Conservation (phyloP, 139 green algal genomes). For the Gonium pectorale region DNA sequence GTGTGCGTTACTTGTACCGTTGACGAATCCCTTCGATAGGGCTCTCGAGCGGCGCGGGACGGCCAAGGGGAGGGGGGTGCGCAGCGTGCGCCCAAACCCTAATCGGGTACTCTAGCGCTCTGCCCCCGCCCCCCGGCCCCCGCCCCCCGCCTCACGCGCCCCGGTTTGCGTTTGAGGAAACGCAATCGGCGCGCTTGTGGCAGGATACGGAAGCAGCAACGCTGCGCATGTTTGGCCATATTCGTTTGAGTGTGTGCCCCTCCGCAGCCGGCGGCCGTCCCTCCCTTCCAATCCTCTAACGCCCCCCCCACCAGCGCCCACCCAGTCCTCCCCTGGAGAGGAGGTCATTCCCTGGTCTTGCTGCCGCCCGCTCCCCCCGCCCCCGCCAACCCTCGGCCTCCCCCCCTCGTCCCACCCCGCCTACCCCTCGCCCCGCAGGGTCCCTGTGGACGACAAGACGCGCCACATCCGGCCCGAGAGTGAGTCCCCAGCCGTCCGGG, state of each 20-base stretch:
- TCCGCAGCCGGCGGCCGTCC: neutral
- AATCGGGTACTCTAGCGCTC: no score
- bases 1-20: neutral
- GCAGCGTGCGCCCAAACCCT: no score
- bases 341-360: neutral
- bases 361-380: neutral
- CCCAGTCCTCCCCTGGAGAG: neutral
- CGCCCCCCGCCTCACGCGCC: no score
- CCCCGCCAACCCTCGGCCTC: neutral
- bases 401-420: neutral
- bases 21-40: no score
- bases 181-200: no score
- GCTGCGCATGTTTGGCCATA: no score
- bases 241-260: no score
- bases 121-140: no score
- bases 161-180: no score
- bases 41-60: no score
- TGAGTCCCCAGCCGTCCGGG: neutral
- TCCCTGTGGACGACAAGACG: conserved; percentile 16
- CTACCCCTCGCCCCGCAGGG: neutral
- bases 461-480: neutral
- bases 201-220: no score
- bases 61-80: no score
- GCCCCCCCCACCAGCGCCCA: neutral
- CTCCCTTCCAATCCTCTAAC: neutral